These are phyloP conservation scores for Tolypocladium tundrense DNA, from an alignment of 2,329 filamentous ascomycete genomes.

Conservation along the genomic window DNA sequence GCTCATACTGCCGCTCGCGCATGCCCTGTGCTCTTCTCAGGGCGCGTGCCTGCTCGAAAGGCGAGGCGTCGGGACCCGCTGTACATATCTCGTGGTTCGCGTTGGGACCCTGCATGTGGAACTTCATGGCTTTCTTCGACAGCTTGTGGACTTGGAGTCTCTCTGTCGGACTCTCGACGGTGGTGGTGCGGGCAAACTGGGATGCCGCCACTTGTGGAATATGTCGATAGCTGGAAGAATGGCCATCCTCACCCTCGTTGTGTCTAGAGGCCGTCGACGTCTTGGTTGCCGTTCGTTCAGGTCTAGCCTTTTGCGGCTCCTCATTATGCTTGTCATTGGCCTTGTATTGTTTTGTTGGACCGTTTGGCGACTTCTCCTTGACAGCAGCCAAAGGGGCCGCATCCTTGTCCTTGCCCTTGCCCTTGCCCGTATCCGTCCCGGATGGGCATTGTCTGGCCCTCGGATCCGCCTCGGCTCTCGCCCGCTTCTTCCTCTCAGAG, in stretches of 20 bases:
- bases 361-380: slow-evolving; percentile 3
- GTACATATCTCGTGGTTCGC: slow-evolving; percentile 8
- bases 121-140: slow-evolving; percentile 30
- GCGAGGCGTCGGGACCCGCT: slow-evolving; percentile 17
- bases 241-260: slow-evolving; percentile 6
- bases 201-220: slow-evolving; percentile 43
- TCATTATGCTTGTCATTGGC: neutral
- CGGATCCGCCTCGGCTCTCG: slow-evolving; percentile 14
- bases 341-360: neutral
- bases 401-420: neutral
- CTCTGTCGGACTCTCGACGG: slow-evolving; percentile 28
- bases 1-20: slow-evolving; percentile 25
- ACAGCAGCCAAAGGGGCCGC: neutral
- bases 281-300: slow-evolving; percentile 1
- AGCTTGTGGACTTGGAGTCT: slow-evolving; percentile 30
- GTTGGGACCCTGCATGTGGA: slow-evolving; percentile 24
- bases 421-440: neutral
- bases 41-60: slow-evolving; percentile 23
- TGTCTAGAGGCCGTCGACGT: slow-evolving; percentile 6
- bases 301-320: slow-evolving; percentile 2
- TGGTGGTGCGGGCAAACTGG: slow-evolving; percentile 45
- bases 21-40: slow-evolving; percentile 27
- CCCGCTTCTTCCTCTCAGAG: slow-evolving; percentile 23
- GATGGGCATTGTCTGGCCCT: neutral
- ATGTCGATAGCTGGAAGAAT: slow-evolving; percentile 30